Evolutionary conservation across 257 asterid genomes (phyloP), one percentile per base, ranked within the genome.

Genomic region (Solanum dulcamara): DNA sequence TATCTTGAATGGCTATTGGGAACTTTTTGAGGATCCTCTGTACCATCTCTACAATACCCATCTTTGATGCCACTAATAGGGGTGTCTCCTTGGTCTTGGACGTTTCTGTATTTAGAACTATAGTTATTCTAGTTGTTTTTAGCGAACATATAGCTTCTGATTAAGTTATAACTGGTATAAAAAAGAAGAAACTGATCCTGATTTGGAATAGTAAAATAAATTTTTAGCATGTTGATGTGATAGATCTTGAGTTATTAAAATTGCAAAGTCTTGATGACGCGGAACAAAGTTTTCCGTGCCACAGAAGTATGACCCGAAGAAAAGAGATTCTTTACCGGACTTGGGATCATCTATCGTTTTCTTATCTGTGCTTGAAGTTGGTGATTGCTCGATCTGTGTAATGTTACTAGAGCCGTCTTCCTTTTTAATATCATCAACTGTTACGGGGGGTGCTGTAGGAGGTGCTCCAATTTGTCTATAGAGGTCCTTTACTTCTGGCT

Each of bases 21-120:
- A 82, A 87, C 26, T 14, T 87, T 3, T 60, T 24, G 4, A 90
- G 86, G 86, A 93, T 91, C 81, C 48, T 85, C 74, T 87, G 30
- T 22, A 93, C 94, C 88, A 93, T 91, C 83, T 91, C 96, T 7
- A 82, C 85, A 37, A 91, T 88, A 28, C 97, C 97, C 89, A 85
- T 90, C 85, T 86, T 90, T 20, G 94, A 91, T 24, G 97, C 96
- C 80, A 89, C 64, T 44, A 93, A 38, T 48, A 93, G 2, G 33
- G 96, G 90, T 38, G 91, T 92, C 64, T 87, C 93, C 87, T 42
- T 70, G 32, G 57, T 86, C 79, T 44, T 71, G 24, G 75, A 2
- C 83, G 20, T 9, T 28, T 40, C 77, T 82, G 85, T 60, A 64
- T 55, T 40, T 44, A 55, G 20, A n/a, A 48, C 38, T 59, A 59